Base-by-base conservation (phyloP, 2,329 filamentous ascomycete genomes). In the Aaosphaeria arxii region DNA sequence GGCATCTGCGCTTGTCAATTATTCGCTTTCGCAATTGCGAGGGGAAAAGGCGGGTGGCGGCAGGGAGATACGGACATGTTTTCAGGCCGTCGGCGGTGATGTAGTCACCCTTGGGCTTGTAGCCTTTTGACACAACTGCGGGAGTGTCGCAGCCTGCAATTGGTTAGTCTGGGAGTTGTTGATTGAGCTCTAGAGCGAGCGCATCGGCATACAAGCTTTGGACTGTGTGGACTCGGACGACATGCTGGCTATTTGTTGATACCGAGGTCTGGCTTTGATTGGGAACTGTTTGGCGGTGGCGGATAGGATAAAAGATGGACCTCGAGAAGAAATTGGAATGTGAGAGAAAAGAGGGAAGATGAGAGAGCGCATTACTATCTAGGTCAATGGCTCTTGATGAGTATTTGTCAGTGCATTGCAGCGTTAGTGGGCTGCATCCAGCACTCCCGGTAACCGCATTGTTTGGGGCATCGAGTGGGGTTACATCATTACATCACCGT, bases 1-100 rank as follows among this genome's bases (percentile, higher is more conserved):
- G 24, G 76, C 73, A 56, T 85, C 77, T 80, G 44, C 29, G 13
- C 6, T 32, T 30, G 42, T 46, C 29, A 9, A 33, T 30, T 24
- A 31, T 1, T 41, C 35, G 6, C 39, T 9, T 32, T 53, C 44
- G 42, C 46, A 13, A 24, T 24, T 24, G 17, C 17, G 17, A 24
- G 17, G 17, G 33, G 33, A 36, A 36, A 36, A 36, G 33, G 33
- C 4, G 13, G 33, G 9, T 36, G 17, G 17, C 17, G 17, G 17
- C 17, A 24, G 17, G 17, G 17, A 24, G 17, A 2, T 24, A 24
- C 17, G 17, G 9, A 80, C 77, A 85, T 4, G 82, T 85, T 70
- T 84, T 84, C 70, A 85, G 56, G 55, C 82, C 82, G 69, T 82
- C 77, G 59, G 83, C 72, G 48, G 76, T 78, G 57, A 77, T 81